Evolutionary conservation across 306 rosid species (phyloP).

Genomic region (Cucurbita argyrosperma): DNA sequence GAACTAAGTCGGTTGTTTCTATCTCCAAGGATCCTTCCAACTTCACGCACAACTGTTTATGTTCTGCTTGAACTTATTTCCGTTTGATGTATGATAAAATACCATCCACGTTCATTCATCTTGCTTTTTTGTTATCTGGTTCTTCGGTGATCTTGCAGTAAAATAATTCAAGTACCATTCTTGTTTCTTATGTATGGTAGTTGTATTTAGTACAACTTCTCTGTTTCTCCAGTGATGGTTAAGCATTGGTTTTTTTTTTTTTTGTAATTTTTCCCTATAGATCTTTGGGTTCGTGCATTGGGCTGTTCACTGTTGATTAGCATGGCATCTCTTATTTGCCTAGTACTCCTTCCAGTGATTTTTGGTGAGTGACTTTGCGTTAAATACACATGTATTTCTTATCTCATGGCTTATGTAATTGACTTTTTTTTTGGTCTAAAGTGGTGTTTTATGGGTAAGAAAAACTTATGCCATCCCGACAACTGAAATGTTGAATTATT

Average conservation of each 20-base stretch:
- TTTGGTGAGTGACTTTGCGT: constrained; percentile 39
- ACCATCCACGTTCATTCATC: neutral
- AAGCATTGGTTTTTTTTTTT: neutral
- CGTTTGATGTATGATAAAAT: neutral
- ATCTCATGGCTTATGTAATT: neutral
- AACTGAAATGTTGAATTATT: constrained; percentile 24
- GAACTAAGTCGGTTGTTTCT: neutral
- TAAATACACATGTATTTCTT: neutral
- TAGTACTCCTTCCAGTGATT: constrained; percentile 66
- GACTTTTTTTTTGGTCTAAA: neutral
- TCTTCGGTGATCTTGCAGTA: neutral
- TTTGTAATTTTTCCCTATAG: constrained; percentile 17
- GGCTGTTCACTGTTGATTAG: constrained; percentile 95
- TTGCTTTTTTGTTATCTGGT: neutral
- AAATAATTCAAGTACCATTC: neutral
- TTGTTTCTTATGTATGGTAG: neutral
- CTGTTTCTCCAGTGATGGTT: neutral
- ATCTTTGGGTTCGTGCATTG: constrained; percentile 76
- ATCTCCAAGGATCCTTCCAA: neutral
- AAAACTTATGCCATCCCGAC: neutral
- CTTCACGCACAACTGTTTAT: neutral
- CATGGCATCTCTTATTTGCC: constrained; percentile 90
- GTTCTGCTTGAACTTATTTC: neutral
- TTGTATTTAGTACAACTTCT: neutral
- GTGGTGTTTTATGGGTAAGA: neutral